Percentiles rank a stretch among this genome's conserved stretches.
phyloP scores from a whole-genome alignment of 1,284 basidiomycete species.

The Leccinum colubrinum region DNA sequence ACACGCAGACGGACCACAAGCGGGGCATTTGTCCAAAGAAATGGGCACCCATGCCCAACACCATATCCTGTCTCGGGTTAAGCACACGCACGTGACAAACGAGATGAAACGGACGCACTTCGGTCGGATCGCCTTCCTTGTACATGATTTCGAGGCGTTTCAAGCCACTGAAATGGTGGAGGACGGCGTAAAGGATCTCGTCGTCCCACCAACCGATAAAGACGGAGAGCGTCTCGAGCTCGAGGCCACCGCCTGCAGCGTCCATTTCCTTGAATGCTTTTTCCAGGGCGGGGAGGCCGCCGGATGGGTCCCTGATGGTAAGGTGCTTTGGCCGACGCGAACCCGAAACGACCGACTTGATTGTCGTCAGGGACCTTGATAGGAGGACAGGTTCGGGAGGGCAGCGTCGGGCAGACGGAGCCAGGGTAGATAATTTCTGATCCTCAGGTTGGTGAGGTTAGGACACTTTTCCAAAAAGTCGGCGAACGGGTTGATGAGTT shows the following conservation, averaged over 20 bases:
- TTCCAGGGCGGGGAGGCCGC: conserved; percentile 25
- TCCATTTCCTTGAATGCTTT: conserved; percentile 31
- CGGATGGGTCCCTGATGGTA: conserved; percentile 24
- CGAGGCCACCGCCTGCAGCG: conserved; percentile 3
- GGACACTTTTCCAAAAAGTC: conserved; percentile 30
- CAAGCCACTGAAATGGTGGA: conserved; percentile 23
- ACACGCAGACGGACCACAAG: conserved; percentile 27
- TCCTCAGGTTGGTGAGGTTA: conserved; percentile 17
- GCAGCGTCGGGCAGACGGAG: conserved; percentile 25
- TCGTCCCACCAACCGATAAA: conserved; percentile 31
- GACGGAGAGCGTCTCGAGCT: conserved; percentile 27
- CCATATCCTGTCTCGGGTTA: conserved; percentile 17
- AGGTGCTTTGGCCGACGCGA: conserved; percentile 20
- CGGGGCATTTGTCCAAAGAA: conserved; percentile 30
- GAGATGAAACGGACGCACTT: conserved; percentile 14
- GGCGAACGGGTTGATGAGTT: conserved; percentile 23
- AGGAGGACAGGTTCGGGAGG: conserved; percentile 30
- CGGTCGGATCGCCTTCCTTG: conserved; percentile 28
- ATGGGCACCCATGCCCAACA: conserved; percentile 33
- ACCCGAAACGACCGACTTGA: conserved; percentile 24
- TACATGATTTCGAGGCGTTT: conserved; percentile 30
- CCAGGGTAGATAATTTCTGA: conserved; percentile 29
- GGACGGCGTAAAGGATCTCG: conserved; percentile 30
- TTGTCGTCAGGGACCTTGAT: conserved; percentile 32
- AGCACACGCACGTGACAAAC: neutral